phyloP scores from a whole-genome alignment of 2,329 filamentous ascomycete species.

The Colletotrichum tropicicola region DNA sequence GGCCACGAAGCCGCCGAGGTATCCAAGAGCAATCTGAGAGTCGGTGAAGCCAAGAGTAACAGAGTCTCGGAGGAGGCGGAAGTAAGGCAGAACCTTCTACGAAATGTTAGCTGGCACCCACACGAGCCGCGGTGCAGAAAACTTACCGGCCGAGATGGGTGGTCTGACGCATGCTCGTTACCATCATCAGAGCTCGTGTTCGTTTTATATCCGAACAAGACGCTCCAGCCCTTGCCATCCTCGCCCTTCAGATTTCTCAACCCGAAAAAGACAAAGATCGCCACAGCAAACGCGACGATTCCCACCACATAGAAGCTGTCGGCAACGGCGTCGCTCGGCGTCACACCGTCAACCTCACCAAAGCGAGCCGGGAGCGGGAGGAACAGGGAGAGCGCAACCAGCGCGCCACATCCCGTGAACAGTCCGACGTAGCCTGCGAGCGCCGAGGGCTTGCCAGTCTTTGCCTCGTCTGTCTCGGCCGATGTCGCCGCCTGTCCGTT shows the following conservation, averaged over 20 bases:
- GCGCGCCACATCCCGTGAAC: constrained; percentile 90
- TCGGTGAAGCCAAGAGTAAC: constrained; percentile 78
- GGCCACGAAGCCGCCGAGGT: constrained; percentile 93
- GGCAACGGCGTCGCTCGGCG: constrained; percentile 77
- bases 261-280: constrained; percentile 80
- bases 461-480: constrained; percentile 34
- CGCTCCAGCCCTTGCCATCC: constrained; percentile 76
- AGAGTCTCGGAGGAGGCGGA: constrained; percentile 68
- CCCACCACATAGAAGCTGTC: constrained; percentile 91
- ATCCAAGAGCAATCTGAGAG: constrained; percentile 83
- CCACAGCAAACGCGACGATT: constrained; percentile 74
- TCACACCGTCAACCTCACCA: constrained; percentile 73
- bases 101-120: not conserved
- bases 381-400: constrained; percentile 84
- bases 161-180: constrained; percentile 32
- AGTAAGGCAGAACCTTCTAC: constrained; percentile 61
- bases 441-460: constrained; percentile 57
- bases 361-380: constrained; percentile 88
- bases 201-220: constrained; percentile 56
- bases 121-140: not conserved
- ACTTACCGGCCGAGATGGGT: constrained; percentile 38
- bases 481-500: constrained; percentile 31
- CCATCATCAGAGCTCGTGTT: constrained; percentile 6
- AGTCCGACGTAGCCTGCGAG: constrained; percentile 91
- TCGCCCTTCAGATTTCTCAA: constrained; percentile 76